These are phyloP conservation scores for Piper betle DNA, from an alignment of 164 flowering plant species.

Conservation along the genomic window DNA sequence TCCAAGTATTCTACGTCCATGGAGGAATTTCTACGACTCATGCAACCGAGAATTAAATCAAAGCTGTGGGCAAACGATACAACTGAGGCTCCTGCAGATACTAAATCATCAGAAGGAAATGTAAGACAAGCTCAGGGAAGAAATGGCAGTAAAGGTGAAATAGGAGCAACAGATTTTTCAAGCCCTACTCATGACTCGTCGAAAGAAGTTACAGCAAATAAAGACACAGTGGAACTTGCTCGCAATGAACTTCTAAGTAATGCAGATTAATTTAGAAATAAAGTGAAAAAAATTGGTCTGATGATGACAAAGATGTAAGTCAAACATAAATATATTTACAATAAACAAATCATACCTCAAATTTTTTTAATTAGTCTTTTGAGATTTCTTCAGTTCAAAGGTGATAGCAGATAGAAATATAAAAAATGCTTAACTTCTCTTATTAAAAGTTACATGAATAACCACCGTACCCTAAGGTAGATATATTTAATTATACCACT, in stretches of 20 bases:
- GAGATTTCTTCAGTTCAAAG: too few relatives aligned
- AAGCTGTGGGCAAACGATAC: constrained; percentile 94
- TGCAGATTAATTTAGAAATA: constrained; percentile 76
- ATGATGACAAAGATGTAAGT: constrained; percentile 51
- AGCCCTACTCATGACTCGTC: constrained; percentile 2
- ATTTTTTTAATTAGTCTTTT: too few relatives aligned
- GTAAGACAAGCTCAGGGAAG: constrained; percentile 13
- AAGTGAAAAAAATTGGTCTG: constrained; percentile 70
- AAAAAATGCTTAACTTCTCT: too few relatives aligned
- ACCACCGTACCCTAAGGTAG: too few relatives aligned
- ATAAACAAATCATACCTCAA: too few relatives aligned
- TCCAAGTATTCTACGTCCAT: too few relatives aligned
- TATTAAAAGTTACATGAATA: too few relatives aligned
- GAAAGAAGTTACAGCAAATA: constrained; percentile 6
- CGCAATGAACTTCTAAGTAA: constrained; percentile 42
- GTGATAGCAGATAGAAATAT: too few relatives aligned
- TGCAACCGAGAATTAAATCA: constrained; percentile 65
- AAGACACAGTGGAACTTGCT: constrained; percentile 12
- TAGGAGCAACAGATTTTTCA: neutral
- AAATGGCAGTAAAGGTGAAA: constrained; percentile 8
- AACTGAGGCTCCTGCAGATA: constrained; percentile 18
- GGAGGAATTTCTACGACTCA: constrained; percentile 73
- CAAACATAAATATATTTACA: too few relatives aligned
- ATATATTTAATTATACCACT: too few relatives aligned
- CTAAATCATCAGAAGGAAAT: constrained; percentile 12